Evolutionary conservation across 2,329 filamentous ascomycete genomes (phyloP).

Genomic region (Corynespora cassiicola): DNA sequence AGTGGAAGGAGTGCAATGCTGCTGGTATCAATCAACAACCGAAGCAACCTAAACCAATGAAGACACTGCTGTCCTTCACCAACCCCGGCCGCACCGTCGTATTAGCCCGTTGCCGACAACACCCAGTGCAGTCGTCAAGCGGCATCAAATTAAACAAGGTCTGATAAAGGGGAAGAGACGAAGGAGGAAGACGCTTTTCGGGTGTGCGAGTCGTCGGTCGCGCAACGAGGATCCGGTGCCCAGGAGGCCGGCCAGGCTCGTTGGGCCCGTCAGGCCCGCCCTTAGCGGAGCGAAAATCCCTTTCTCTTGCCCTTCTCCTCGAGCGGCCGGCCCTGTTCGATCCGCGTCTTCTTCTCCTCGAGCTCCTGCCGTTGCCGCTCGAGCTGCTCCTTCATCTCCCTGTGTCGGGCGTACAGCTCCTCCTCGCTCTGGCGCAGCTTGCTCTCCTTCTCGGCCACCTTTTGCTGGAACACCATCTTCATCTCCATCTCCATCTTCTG

Average conservation of each 20-base stretch:
- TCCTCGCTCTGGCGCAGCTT: conserved; percentile 99
- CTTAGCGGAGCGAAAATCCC: conserved; percentile 96
- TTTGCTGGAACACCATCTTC: conserved; percentile 99
- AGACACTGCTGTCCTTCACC: conserved; percentile 32
- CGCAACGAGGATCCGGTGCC: conserved; percentile 12
- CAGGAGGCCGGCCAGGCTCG: too few relatives aligned
- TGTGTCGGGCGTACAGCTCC: conserved; percentile 95
- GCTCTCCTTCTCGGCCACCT: conserved; percentile 99
- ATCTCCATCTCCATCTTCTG: conserved; percentile 99
- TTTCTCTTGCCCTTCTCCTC: conserved; percentile 99
- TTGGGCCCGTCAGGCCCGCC: conserved; percentile 3
- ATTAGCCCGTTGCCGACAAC: conserved; percentile 46
- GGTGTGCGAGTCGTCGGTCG: conserved; percentile 29
- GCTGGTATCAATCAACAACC: conserved; percentile 53
- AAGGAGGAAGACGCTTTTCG: conserved; percentile 40
- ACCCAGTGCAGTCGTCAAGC: conserved; percentile 49
- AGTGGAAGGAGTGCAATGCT: conserved; percentile 49
- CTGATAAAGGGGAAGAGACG: conserved; percentile 45
- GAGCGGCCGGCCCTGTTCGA: conserved; percentile 94
- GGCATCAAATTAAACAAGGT: conserved; percentile 49
- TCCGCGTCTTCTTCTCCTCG: conserved; percentile 95
- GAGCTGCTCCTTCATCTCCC: conserved; percentile 99
- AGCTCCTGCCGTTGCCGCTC: conserved; percentile 93
- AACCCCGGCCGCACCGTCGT: conserved; percentile 37
- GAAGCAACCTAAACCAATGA: conserved; percentile 45